Percentiles rank a stretch among this genome's conserved stretches.
These are phyloP conservation scores for Polytrichum formosum DNA, from an alignment of 225 moss, liverwort and hornwort genomes.

Conservation along the genomic window DNA sequence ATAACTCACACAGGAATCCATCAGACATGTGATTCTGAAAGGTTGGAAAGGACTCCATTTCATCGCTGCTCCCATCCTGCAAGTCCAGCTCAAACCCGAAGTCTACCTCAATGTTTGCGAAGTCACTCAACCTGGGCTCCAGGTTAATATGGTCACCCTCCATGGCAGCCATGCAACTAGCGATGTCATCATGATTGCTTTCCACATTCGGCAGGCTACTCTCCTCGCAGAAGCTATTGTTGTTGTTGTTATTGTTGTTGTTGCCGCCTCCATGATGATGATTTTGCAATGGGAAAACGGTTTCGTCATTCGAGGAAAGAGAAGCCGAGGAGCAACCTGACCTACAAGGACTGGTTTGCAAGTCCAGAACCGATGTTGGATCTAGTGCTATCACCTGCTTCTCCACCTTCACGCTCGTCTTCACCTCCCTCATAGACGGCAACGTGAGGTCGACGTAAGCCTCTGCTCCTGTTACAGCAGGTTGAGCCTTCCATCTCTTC, in stretches of 20 bases:
- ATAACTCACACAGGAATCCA: conserved; percentile 14
- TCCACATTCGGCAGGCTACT: conserved; percentile 1
- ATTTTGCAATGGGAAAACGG: conserved; percentile 20
- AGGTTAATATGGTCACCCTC: conserved; percentile 30
- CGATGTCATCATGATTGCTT: conserved; percentile 30
- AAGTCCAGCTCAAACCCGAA: conserved; percentile 34
- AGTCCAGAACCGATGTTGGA: conserved; percentile 57
- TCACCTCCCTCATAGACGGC: conserved; percentile 16
- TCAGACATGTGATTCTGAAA: conserved; percentile 42
- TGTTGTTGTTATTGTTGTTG: background rate
- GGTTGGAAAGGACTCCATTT: conserved; percentile 18
- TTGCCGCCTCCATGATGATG: background rate
- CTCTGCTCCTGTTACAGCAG: background rate
- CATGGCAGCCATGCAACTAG: conserved; percentile 55
- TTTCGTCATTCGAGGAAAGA: conserved; percentile 21
- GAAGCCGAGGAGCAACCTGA: conserved; percentile 37
- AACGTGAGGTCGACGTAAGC: background rate
- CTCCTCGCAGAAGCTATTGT: background rate
- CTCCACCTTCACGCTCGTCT: conserved; percentile 22
- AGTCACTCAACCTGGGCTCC: conserved; percentile 13
- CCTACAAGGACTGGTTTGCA: conserved; percentile 51
- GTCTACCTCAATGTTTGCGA: conserved; percentile 39
- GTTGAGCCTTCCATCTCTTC: conserved; percentile 1
- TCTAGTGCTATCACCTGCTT: conserved; percentile 21
- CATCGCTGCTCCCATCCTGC: background rate